Evolutionary conservation across 169 alveolate genomes (phyloP).

Genomic region (Cryptosporidium sp.): DNA sequence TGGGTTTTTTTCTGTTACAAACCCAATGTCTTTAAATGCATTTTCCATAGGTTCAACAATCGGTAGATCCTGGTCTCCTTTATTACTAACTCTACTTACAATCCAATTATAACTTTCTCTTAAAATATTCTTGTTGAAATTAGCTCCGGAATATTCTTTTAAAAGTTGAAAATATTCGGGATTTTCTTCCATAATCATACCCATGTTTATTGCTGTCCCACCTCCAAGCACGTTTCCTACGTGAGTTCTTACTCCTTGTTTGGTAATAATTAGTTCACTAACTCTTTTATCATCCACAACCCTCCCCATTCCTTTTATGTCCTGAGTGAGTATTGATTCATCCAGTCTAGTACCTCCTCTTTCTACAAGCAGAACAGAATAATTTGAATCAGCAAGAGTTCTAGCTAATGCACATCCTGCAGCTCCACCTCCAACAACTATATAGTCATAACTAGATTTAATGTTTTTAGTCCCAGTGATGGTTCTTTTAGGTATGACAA

Average conservation of each 20-base stretch:
- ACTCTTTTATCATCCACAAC: conserved; percentile 79
- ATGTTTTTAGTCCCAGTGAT: not conserved
- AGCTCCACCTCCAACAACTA: conserved; percentile 82
- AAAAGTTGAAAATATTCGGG: conserved; percentile 75
- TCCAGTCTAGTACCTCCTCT: conserved; percentile 79
- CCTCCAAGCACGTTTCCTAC: conserved; percentile 81
- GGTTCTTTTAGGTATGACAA: not conserved
- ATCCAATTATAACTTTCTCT: conserved; percentile 73
- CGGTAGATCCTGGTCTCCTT: conserved; percentile 58
- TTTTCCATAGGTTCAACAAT: conserved; percentile 66
- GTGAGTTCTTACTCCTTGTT: conserved; percentile 80
- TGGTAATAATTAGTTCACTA: conserved; percentile 78
- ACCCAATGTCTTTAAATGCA: conserved; percentile 48
- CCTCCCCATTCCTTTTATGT: conserved; percentile 79
- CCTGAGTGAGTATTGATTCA: conserved; percentile 72
- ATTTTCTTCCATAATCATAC: conserved; percentile 79
- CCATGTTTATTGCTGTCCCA: conserved; percentile 83
- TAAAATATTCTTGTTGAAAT: conserved; percentile 58
- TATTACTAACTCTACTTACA: conserved; percentile 46
- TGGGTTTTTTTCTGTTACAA: conserved; percentile 48
- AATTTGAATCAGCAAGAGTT: conserved; percentile 78
- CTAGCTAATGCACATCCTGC: conserved; percentile 83
- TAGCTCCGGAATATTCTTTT: conserved; percentile 70
- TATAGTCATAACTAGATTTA: conserved; percentile 76
- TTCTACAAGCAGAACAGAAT: conserved; percentile 79